These are phyloP conservation scores for Cicer cuneatum DNA, from an alignment of 306 rosid genomes.

Conservation along the genomic window DNA sequence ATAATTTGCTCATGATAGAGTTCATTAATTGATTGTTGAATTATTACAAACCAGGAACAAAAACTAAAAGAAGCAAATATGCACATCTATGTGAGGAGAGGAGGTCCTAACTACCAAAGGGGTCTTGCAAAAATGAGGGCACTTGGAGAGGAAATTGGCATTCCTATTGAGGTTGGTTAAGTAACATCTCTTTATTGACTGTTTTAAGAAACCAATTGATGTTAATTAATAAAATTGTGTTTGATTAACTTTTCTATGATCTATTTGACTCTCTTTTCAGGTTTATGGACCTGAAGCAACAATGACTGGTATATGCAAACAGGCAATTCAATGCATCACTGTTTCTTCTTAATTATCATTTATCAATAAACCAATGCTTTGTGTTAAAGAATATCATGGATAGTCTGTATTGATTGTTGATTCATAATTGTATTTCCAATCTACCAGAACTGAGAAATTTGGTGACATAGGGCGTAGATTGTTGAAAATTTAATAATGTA, in stretches of 20 bases:
- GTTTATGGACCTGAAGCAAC: constrained; percentile 99
- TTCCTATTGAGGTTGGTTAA: constrained; percentile 93
- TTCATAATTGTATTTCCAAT: constrained; percentile 37
- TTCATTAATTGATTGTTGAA: constrained; percentile 41
- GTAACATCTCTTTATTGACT: constrained; percentile 29
- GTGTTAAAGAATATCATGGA: constrained; percentile 29
- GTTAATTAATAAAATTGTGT: constrained; percentile 3
- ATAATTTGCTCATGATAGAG: background rate
- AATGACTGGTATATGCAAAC: constrained; percentile 97
- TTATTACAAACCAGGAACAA: constrained; percentile 67
- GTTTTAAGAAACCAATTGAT: constrained; percentile 14
- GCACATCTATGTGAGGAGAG: constrained; percentile 94
- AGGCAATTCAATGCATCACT: constrained; percentile 91
- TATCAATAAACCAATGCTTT: background rate
- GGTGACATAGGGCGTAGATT: constrained; percentile 38
- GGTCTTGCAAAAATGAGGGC: constrained; percentile 93
- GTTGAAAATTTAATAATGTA: constrained; percentile 37
- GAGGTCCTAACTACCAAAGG: constrained; percentile 97
- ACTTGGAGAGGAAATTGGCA: constrained; percentile 88
- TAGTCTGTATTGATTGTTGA: constrained; percentile 42
- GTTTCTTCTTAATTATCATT: constrained; percentile 64
- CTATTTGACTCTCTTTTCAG: constrained; percentile 51
- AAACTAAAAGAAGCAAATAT: constrained; percentile 84
- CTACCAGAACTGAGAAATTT: constrained; percentile 28
- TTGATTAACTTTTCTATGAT: constrained; percentile 26